Conservation (phyloP, 805 yeast species). For the Naumovozyma baii region DNA sequence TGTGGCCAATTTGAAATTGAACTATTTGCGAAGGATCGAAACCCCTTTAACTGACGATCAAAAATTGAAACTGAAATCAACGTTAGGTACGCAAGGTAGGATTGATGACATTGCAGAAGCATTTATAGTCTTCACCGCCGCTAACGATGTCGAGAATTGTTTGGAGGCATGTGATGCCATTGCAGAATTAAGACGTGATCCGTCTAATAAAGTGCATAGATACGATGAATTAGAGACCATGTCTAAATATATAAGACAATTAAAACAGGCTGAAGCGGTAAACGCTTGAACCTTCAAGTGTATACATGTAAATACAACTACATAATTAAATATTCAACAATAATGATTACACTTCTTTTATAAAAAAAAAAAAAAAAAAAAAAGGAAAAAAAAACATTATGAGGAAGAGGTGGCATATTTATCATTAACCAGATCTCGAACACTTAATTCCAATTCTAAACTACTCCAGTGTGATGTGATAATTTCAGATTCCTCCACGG, state of each 20-base stretch:
- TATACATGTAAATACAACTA: too few relatives aligned
- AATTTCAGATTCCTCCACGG: slow-evolving; percentile 44
- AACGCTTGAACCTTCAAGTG: too few relatives aligned
- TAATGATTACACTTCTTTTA: too few relatives aligned
- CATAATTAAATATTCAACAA: too few relatives aligned
- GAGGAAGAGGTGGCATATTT: slow-evolving; percentile 8
- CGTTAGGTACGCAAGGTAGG: not conserved
- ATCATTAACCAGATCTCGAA: slow-evolving; percentile 24
- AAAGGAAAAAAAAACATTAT: too few relatives aligned
- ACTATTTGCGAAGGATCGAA: too few relatives aligned
- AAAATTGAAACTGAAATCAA: not conserved
- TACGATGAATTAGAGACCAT: slow-evolving; percentile 32
- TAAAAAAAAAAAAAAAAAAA: too few relatives aligned
- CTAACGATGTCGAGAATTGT: slow-evolving; percentile 33
- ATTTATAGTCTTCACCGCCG: slow-evolving; percentile 39
- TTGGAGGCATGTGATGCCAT: slow-evolving; percentile 35
- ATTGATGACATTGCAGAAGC: slow-evolving; percentile 35
- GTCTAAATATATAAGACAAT: slow-evolving; percentile 23
- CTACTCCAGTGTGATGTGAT: slow-evolving; percentile 58
- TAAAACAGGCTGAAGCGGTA: slow-evolving; percentile 15
- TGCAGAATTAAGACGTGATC: slow-evolving; percentile 36
- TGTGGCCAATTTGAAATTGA: slow-evolving; percentile 60
- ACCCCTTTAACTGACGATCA: not conserved
- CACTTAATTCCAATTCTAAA: slow-evolving; percentile 34
- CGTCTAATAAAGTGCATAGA: slow-evolving; percentile 26